A percentile compares a stretch with the other conserved stretches of the same genome.
These are phyloP conservation scores for Malassezia furfur DNA, from an alignment of 1,284 basidiomycete species.

Conservation along the genomic window DNA sequence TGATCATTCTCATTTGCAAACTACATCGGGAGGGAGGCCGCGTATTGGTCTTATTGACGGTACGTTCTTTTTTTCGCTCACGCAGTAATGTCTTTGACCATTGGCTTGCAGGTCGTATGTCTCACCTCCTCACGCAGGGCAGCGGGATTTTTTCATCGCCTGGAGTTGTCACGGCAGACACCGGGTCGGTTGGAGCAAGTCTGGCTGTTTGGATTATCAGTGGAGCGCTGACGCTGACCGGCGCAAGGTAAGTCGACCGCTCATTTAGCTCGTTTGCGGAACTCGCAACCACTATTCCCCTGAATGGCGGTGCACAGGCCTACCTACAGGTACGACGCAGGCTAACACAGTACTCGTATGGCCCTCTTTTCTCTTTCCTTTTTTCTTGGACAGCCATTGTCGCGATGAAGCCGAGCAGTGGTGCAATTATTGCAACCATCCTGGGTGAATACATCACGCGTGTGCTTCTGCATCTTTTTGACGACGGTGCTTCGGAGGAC, in stretches of 20 bases:
- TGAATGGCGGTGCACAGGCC: constrained; percentile 55
- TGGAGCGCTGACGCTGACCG: constrained; percentile 41
- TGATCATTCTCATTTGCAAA: background rate
- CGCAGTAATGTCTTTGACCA: constrained; percentile 28
- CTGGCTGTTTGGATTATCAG: constrained; percentile 39
- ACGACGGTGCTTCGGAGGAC: constrained; percentile 51
- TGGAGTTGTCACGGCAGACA: constrained; percentile 41
- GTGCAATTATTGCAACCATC: constrained; percentile 53
- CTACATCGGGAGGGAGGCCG: background rate
- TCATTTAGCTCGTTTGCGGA: constrained; percentile 64
- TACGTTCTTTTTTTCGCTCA: background rate
- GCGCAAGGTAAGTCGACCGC: constrained; percentile 55
- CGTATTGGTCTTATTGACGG: background rate
- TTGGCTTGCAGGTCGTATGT: constrained; percentile 39
- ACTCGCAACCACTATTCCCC: constrained; percentile 52
- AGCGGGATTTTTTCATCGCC: constrained; percentile 46
- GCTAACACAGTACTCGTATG: constrained; percentile 56
- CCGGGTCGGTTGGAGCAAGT: constrained; percentile 37
- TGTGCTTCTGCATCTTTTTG: constrained; percentile 50
- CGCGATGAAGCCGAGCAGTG: constrained; percentile 54
- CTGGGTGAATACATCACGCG: constrained; percentile 69
- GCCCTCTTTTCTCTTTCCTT: constrained; percentile 57
- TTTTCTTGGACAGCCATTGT: constrained; percentile 49
- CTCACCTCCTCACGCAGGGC: constrained; percentile 13
- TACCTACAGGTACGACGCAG: constrained; percentile 55